Conservation (phyloP, 2,329 filamentous ascomycete species). For the Cytospora leucostoma region DNA sequence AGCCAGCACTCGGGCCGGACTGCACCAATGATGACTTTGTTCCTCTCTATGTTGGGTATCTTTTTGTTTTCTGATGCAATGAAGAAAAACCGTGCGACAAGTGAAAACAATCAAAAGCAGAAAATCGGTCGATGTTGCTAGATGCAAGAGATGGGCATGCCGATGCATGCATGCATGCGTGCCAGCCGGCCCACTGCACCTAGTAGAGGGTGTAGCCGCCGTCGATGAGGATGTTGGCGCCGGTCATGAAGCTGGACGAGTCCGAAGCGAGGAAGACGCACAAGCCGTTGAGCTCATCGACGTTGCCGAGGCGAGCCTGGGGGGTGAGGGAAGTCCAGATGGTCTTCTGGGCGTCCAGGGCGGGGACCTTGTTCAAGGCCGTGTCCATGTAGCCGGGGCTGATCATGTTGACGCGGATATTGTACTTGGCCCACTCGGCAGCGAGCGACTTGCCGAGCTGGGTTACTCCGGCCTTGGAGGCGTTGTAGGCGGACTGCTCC, state of each 20-base stretch:
- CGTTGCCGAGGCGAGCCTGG: conserved; percentile 69
- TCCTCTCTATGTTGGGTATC: neutral
- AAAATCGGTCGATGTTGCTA: neutral
- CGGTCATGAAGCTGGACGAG: conserved; percentile 75
- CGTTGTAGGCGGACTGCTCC: conserved; percentile 82
- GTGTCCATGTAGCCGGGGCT: conserved; percentile 88
- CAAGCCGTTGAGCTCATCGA: conserved; percentile 76
- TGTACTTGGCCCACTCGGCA: conserved; percentile 80
- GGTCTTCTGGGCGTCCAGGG: conserved; percentile 78
- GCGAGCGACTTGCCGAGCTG: conserved; percentile 79
- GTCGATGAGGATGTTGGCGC: conserved; percentile 71
- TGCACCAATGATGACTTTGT: neutral
- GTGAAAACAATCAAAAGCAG: neutral
- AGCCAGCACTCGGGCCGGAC: conserved; percentile 1
- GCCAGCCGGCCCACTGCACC: conserved; percentile 26
- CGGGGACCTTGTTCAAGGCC: conserved; percentile 74
- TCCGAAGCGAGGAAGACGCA: conserved; percentile 76
- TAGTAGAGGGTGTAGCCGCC: conserved; percentile 68
- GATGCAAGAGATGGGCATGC: neutral
- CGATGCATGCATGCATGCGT: too few species aligned
- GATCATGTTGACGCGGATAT: conserved; percentile 82
- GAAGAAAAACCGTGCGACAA: neutral
- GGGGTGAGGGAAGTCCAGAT: conserved; percentile 76
- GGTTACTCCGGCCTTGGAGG: conserved; percentile 78
- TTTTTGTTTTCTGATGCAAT: neutral